Percentiles rank a stretch among this genome's conserved stretches.
Conservation (phyloP, 2,329 filamentous ascomycete species). For the Metarhizium anisopliae region DNA sequence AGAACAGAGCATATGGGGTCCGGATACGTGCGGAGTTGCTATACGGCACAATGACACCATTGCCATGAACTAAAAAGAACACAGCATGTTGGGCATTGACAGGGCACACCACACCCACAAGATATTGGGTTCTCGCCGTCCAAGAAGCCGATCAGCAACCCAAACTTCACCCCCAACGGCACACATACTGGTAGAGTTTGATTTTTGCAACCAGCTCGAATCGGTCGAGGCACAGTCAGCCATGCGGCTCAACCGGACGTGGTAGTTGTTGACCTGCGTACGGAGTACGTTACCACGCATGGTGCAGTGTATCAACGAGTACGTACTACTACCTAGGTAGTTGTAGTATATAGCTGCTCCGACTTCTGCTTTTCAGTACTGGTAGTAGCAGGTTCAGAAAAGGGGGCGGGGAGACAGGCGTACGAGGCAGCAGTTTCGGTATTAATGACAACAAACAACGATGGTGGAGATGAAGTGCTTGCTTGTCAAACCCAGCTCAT, state of each 20-base stretch:
- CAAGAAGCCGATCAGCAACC: not conserved
- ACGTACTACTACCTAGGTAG: no score
- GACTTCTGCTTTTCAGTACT: not conserved
- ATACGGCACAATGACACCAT: conserved; percentile 1
- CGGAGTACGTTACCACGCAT: no score
- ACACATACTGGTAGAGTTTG: not conserved
- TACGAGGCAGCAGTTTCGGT: not conserved
- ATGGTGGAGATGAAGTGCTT: conserved; percentile 1
- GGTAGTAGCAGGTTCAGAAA: not conserved
- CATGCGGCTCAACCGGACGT: not conserved
- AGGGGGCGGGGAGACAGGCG: not conserved
- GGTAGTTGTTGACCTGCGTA: no score
- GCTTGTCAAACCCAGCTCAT: conserved; percentile 1
- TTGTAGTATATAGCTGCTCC: no score
- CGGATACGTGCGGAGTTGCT: conserved; percentile 2
- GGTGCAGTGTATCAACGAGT: no score
- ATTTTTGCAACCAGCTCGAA: not conserved
- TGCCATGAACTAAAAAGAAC: not conserved
- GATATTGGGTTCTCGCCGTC: not conserved
- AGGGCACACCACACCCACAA: not conserved
- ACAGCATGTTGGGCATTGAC: conserved; percentile 3
- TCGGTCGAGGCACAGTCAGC: not conserved
- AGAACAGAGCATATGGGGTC: not conserved
- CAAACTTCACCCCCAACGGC: not conserved
- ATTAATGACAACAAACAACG: not conserved